phyloP scores from a whole-genome alignment of 352 stramenopile species.

The Phytophthora citricola region DNA sequence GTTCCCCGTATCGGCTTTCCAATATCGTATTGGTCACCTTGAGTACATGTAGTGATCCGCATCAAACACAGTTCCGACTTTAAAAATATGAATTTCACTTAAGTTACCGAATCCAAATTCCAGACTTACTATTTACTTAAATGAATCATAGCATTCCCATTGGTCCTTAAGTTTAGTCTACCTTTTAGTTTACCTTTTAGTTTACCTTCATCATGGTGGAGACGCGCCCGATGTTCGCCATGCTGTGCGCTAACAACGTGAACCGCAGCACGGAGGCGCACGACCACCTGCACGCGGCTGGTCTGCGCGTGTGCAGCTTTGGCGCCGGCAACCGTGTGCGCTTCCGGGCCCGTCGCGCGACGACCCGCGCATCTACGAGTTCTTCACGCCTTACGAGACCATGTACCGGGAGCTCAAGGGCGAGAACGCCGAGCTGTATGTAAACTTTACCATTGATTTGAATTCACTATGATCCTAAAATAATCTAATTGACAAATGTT shows the following conservation, averaged over 20 bases:
- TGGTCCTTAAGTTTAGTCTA: not conserved
- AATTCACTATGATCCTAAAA: constrained; percentile 2
- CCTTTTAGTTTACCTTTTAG: not conserved
- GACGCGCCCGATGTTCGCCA: constrained; percentile 75
- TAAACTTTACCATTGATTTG: constrained; percentile 4
- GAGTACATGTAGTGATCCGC: too few relatives aligned
- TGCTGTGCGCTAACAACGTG: constrained; percentile 92
- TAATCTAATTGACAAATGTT: constrained; percentile 6
- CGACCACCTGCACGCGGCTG: constrained; percentile 79
- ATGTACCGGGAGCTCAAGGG: constrained; percentile 88
- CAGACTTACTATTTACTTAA: too few relatives aligned
- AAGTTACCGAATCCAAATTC: too few relatives aligned
- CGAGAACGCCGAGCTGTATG: constrained; percentile 74
- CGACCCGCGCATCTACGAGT: constrained; percentile 86
- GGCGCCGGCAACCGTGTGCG: constrained; percentile 88
- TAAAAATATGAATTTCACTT: too few relatives aligned
- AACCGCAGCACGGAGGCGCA: constrained; percentile 92
- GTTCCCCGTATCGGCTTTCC: not conserved
- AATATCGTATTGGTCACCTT: not conserved
- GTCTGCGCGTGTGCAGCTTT: constrained; percentile 84
- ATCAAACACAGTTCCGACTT: too few relatives aligned
- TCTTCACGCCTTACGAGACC: constrained; percentile 88
- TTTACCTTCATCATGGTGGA: not conserved
- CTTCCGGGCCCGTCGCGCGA: constrained; percentile 78
- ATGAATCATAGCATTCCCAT: too few relatives aligned